phyloP scores from a whole-genome alignment of 2,329 filamentous ascomycete species.

The Laburnicola sp. region DNA sequence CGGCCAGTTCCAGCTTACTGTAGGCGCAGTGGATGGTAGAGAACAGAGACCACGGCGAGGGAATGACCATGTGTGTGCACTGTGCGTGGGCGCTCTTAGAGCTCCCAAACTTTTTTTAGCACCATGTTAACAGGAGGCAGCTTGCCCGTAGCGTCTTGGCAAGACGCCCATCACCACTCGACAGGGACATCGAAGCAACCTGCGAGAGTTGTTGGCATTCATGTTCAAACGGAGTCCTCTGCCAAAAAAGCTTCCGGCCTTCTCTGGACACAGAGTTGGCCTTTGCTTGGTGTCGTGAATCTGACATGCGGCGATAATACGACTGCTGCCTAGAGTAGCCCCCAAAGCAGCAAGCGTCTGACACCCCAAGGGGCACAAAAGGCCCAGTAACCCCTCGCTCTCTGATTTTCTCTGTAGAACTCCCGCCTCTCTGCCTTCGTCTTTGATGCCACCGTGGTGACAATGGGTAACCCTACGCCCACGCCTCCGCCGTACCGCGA shows the following conservation, averaged over 20 bases:
- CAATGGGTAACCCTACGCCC: slow-evolving; percentile 37
- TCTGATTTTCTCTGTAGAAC: neutral
- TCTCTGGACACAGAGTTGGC: too few species aligned
- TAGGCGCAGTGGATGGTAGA: neutral
- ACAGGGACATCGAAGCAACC: too few species aligned
- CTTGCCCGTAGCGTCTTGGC: slow-evolving; percentile 37
- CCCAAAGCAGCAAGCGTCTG: slow-evolving; percentile 9
- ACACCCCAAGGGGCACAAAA: slow-evolving; percentile 3
- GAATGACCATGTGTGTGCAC: neutral
- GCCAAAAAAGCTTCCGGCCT: too few species aligned
- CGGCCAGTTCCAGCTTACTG: slow-evolving; percentile 25
- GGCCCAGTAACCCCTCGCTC: neutral
- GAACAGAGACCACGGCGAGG: neutral
- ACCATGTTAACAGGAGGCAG: slow-evolving; percentile 9
- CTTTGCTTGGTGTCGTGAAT: too few species aligned
- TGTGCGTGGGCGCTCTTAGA: neutral
- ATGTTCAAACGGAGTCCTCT: too few species aligned
- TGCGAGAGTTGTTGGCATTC: too few species aligned
- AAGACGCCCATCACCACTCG: neutral
- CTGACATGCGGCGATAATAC: neutral
- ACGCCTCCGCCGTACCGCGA: slow-evolving; percentile 35
- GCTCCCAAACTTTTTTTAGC: slow-evolving; percentile 13
- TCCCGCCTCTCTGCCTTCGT: neutral
- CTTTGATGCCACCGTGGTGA: slow-evolving; percentile 8
- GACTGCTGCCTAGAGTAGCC: slow-evolving; percentile 11